Evolutionary conservation across 2,329 filamentous ascomycete genomes (phyloP), one percentile per base, ranked within the genome.

Genomic region (Fusarium verrucosum): DNA sequence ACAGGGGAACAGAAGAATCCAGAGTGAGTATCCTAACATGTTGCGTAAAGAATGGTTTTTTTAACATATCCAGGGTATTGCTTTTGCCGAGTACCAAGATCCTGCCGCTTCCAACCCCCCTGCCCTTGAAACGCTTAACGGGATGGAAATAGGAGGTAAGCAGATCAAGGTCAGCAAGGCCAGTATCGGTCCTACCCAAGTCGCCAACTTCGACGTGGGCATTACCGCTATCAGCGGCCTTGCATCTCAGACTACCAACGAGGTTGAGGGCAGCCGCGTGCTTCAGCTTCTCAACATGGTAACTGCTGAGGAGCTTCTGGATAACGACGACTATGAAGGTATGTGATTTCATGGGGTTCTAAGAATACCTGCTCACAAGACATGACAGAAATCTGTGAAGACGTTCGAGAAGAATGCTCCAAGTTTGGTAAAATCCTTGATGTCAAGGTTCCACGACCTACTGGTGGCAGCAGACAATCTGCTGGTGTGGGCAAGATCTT

Each of bases 221-320:
- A 94, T 99, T 63, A 96, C 95, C 70, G 95, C 95, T 64, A 98
- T 99, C 89, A 96, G 94, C 46, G 93, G 97, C 86, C 91, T 99
- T 71, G 95, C 95, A 33, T 94, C 94, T 56, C 96, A 95, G 19
- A 92, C 89, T 4, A 90, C 91, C 33, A 85, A 85, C 53, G 91
- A 94, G 59, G 82, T 91, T 30, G 93, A 96, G 69, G 88, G 89
- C 59, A 91, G 91, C 66, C 87, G 92, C 53, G 94, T 99, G 16
- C 77, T 99, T 60, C 94, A 97, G 79, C 82, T 99, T 62, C 86
- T 99, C 73, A 99, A 99, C 81, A 99, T 99, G 95, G 94, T 99
- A 32, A 99, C 95, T 0, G 85, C 93, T 0, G 95, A 99, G 71
- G 95, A 99, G 78, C 82, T 99, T 22, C 88, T 97, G 79, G 94